Percentiles rank a stretch among this genome's conserved stretches.
phyloP scores from a whole-genome alignment of 2,329 filamentous ascomycete species.

The Graphium sp. region DNA sequence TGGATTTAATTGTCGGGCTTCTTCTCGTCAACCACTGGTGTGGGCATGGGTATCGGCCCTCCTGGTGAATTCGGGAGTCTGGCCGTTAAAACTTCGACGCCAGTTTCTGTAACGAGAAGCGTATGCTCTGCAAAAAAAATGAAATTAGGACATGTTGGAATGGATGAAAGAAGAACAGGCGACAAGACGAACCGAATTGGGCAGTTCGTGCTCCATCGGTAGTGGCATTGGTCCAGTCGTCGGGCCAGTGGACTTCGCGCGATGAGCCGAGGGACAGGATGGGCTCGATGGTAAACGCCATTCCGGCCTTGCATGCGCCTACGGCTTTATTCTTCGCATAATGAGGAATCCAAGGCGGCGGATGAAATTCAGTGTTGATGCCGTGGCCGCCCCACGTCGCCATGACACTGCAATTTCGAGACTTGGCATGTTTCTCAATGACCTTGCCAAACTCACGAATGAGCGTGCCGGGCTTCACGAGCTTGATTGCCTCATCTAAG shows the following conservation, averaged over 20 bases:
- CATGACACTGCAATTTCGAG: slow-evolving; percentile 72
- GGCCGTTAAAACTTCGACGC: slow-evolving; percentile 68
- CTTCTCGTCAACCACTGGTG: no score
- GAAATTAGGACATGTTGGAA: neutral
- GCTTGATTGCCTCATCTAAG: slow-evolving; percentile 74
- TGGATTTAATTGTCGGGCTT: no score
- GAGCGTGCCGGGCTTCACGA: slow-evolving; percentile 82
- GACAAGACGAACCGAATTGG: slow-evolving; percentile 62
- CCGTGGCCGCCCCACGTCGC: slow-evolving; percentile 94
- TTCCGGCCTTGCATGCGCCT: slow-evolving; percentile 82
- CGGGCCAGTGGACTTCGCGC: slow-evolving; percentile 89
- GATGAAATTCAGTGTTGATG: slow-evolving; percentile 87
- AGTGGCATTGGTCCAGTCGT: slow-evolving; percentile 96
- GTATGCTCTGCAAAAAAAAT: slow-evolving; percentile 47
- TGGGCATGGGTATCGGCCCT: slow-evolving; percentile 47
- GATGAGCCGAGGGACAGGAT: slow-evolving; percentile 93
- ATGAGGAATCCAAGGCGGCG: slow-evolving; percentile 84
- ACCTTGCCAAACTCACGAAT: slow-evolving; percentile 88
- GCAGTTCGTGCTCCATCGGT: slow-evolving; percentile 78
- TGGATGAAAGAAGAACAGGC: neutral
- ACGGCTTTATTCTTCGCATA: slow-evolving; percentile 98
- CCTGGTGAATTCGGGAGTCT: slow-evolving; percentile 58
- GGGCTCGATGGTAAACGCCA: slow-evolving; percentile 98
- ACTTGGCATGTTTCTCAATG: slow-evolving; percentile 90
- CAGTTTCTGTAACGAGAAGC: slow-evolving; percentile 65